Conservation (phyloP, 1,284 basidiomycete genomes). For the Sparassis latifolia region DNA sequence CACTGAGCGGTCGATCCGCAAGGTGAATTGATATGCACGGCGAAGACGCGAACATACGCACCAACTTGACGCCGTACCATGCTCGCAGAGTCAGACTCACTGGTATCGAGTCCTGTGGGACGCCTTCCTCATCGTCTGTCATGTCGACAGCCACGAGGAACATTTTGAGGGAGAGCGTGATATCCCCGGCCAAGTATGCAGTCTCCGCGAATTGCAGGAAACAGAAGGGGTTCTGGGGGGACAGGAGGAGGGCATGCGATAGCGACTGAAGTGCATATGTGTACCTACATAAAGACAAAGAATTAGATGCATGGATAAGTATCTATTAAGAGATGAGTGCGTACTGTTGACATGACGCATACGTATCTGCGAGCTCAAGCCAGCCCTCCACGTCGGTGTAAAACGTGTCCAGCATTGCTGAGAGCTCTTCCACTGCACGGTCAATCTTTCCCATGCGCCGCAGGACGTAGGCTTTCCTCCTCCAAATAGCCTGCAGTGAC, state of each 20-base stretch:
- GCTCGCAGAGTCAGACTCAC: slow-evolving; percentile 59
- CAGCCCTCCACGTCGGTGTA: slow-evolving; percentile 91
- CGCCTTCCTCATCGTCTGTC: slow-evolving; percentile 54
- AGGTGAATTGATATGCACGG: not conserved
- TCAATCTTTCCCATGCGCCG: slow-evolving; percentile 55
- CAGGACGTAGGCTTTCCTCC: slow-evolving; percentile 75
- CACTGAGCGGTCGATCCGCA: slow-evolving; percentile 35
- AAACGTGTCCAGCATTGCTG: slow-evolving; percentile 83
- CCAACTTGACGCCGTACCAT: slow-evolving; percentile 85
- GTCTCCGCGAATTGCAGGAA: slow-evolving; percentile 83
- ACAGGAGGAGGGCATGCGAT: slow-evolving; percentile 76
- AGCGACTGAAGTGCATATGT: slow-evolving; percentile 65
- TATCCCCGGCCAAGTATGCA: slow-evolving; percentile 72
- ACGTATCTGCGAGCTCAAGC: slow-evolving; percentile 90
- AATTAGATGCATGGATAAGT: not conserved
- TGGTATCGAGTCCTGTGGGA: slow-evolving; percentile 41
- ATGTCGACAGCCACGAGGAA: slow-evolving; percentile 82
- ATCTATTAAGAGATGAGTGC: not conserved
- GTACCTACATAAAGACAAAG: slow-evolving; percentile 52
- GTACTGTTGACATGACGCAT: slow-evolving; percentile 74
- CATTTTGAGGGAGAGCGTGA: slow-evolving; percentile 77
- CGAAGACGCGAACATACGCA: slow-evolving; percentile 50
- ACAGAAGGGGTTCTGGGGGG: slow-evolving; percentile 83
- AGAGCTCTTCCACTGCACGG: slow-evolving; percentile 70
- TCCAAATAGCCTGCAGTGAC: slow-evolving; percentile 73